Percentiles rank a stretch among this genome's conserved stretches.
These are phyloP conservation scores for Apiotrichum montevideense DNA, from an alignment of 1,284 basidiomycete species.

Conservation along the genomic window DNA sequence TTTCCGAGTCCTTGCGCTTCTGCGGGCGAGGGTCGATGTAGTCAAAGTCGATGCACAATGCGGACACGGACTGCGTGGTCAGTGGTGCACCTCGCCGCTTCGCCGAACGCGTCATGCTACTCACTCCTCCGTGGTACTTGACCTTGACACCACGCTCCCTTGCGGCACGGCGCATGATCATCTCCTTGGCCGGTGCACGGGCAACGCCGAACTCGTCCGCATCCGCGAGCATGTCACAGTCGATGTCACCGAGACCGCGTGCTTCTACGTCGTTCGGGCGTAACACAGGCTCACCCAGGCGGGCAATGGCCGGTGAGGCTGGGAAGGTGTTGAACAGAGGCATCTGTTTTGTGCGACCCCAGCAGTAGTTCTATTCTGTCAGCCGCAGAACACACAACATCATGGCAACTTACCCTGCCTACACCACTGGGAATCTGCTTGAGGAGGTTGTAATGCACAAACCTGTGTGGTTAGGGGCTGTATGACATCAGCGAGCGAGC, in stretches of 20 bases:
- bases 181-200: slow-evolving; percentile 34
- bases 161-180: slow-evolving; percentile 39
- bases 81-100: neutral
- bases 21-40: slow-evolving; percentile 36
- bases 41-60: slow-evolving; percentile 35
- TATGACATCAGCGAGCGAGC: neutral
- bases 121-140: slow-evolving; percentile 43
- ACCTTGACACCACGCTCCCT: slow-evolving; percentile 45
- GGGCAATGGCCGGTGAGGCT: slow-evolving; percentile 26
- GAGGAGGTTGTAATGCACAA: slow-evolving; percentile 51
- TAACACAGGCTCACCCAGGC: slow-evolving; percentile 29
- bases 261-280: slow-evolving; percentile 21
- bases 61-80: neutral
- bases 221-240: slow-evolving; percentile 50
- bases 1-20: slow-evolving; percentile 2
- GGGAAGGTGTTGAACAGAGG: slow-evolving; percentile 39
- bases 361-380: slow-evolving; percentile 34
- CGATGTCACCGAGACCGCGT: slow-evolving; percentile 42
- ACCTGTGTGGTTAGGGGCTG: slow-evolving; percentile 11
- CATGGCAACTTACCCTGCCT: slow-evolving; percentile 11
- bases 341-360: slow-evolving; percentile 47
- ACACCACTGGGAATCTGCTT: slow-evolving; percentile 49
- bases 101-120: neutral
- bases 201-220: slow-evolving; percentile 44
- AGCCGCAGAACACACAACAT: neutral